Evolutionary conservation across 495 filamentous ascomycete genomes (phyloP), one percentile per base, ranked within the genome.

Genomic region (Eremomyces bilateralis): DNA sequence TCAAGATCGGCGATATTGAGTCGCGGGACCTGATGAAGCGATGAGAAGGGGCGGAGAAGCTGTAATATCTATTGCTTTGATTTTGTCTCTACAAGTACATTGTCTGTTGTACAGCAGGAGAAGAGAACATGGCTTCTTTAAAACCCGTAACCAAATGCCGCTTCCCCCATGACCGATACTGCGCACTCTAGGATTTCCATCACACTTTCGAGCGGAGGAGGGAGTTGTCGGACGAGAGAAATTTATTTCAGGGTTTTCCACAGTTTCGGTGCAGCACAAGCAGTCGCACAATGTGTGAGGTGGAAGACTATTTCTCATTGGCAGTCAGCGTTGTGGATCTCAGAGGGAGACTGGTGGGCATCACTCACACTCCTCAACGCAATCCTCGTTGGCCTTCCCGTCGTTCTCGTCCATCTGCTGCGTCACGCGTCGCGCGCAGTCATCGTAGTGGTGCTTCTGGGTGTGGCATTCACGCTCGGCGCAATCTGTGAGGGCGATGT

Each of bases 391-490:
- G 59, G 56, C 61, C 43, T 65, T 73, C 46, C 65, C 61, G 32
- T 54, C 53, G n/a, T n/a, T n/a, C 46, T 77, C 69, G 45, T 82
- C 71, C 44, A 70, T 59, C 53, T 77, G 70, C 46, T 56, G 57
- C 38, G 73, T 85, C 44, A 94, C 88, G 45, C 88, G 81, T 63
- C 91, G 83, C 47, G 81, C 79, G 54, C 88, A 97, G 59, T 93
- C 83, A 42, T 94, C 84, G 58, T 71, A 95, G 67, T 97, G 88
- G 68, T 95, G 84, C 70, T 94, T 97, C 45, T 67, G 66, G 20
- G 77, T 74, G 30, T 71, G 62, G 61, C 88, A 97, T 58, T 78
- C 60, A 38, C 18, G 22, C 17, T 21, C 29, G 22, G 30, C 13
- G 2, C 10, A 37, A 13, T 21, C 2, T 34, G 31, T 28, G 38